Evolutionary conservation across 352 stramenopile genomes (phyloP).

Genomic region (Phytopythium helicoides): DNA sequence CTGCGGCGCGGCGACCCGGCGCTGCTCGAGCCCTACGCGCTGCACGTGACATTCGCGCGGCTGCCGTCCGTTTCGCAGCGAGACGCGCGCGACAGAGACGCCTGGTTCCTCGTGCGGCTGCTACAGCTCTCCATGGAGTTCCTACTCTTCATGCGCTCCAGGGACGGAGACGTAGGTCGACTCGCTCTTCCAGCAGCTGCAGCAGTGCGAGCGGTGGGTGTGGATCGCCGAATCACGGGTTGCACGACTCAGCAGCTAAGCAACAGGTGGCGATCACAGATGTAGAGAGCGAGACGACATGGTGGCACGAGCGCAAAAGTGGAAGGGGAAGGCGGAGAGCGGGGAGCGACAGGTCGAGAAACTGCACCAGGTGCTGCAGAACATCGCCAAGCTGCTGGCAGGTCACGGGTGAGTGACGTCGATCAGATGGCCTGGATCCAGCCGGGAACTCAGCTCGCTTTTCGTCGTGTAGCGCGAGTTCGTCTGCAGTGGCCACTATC

Average conservation of each 20-base stretch:
- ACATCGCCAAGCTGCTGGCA: slow-evolving; percentile 69
- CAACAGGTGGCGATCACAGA: too few relatives aligned
- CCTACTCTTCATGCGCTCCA: slow-evolving; percentile 60
- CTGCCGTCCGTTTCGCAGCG: slow-evolving; percentile 28
- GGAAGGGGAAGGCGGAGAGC: slow-evolving; percentile 44
- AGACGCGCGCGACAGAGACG: slow-evolving; percentile 33
- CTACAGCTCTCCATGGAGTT: slow-evolving; percentile 79
- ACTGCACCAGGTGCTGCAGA: slow-evolving; percentile 73
- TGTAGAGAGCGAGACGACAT: slow-evolving; percentile 44
- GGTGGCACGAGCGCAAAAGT: slow-evolving; percentile 37
- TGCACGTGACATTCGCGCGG: slow-evolving; percentile 72
- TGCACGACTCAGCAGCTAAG: too few relatives aligned
- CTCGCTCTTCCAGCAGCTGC: slow-evolving; percentile 46
- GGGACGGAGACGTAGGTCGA: slow-evolving; percentile 53
- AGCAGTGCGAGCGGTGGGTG: slow-evolving; percentile 22
- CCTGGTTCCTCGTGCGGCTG: slow-evolving; percentile 68
- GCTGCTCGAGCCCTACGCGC: slow-evolving; percentile 60
- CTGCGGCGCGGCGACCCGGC: slow-evolving; percentile 51
- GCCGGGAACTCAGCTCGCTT: too few relatives aligned
- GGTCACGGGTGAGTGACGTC: slow-evolving; percentile 47
- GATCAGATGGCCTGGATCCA: too few relatives aligned
- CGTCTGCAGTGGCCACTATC: slow-evolving; percentile 54
- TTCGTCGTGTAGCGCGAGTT: slow-evolving; percentile 38
- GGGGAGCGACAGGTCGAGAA: slow-evolving; percentile 66
- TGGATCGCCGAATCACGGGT: too few relatives aligned